Base-by-base conservation (phyloP, 768 basidiomycete species). In the Stropharia rugosoannulata region DNA sequence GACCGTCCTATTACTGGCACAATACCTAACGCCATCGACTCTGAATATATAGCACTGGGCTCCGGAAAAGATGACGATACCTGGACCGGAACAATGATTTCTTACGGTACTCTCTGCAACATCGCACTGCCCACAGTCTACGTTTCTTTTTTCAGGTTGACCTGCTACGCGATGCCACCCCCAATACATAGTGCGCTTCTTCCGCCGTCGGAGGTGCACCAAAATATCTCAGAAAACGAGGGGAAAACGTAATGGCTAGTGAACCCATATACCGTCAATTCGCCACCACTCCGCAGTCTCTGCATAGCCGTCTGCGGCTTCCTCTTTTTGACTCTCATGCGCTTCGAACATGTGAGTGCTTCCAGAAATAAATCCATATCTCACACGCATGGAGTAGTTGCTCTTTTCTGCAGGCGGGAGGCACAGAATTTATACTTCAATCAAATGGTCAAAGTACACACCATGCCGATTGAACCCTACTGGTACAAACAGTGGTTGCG, bases 161-260 rank as follows among this genome's bases (percentile, higher is more conserved):
- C 22, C 42, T 41, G 2, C n/a, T 43, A 16, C 42, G n/a, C 16
- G 6, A 46, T 15, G 29, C 29, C 15, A 10, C 11, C 22, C n/a
- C 22, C 22, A 22, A 22, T 22, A 4, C 22, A 22, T 22, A 27
- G 45, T 10, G 12, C 42, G 27, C 51, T 52, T 52, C 51, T 52
- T 43, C 51, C 51, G 41, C 27, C 42, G 12, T 52, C 51, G 51
- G 51, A 52, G 40, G 50, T 41, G 27, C 40, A 51, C 32, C 22
- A 51, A 13, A 51, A 51, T 41, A 51, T 32, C 29, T 32, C 22
- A 22, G 22, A 22, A 22, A 22, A 22, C 22, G 22, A 32, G 9
- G 29, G 29, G 6, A 42, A 29, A 29, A 27, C 41, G 18, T 42
- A 35, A 35, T 52, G 42, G 37, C 27, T 13, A 44, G 35, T 52